Conservation (phyloP, 306 rosid genomes). For the Quercus variabilis region DNA sequence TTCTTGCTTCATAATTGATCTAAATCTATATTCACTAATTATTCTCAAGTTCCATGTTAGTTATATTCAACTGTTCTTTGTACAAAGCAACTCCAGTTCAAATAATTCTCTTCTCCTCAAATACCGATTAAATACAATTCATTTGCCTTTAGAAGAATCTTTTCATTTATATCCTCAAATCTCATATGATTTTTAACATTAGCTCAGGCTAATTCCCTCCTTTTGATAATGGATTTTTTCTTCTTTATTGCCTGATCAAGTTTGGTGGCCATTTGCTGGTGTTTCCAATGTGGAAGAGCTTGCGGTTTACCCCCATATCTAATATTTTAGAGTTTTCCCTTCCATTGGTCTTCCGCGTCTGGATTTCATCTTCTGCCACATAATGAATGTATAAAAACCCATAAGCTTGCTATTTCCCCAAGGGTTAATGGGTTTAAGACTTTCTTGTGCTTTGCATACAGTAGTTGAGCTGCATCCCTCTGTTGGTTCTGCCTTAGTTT, state of each 20-base stretch:
- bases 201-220: neutral
- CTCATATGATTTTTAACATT: neutral
- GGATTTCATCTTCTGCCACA: neutral
- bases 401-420: neutral
- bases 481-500: neutral
- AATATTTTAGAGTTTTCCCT: neutral
- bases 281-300: neutral
- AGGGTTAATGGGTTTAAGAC: neutral
- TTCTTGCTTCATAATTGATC: neutral
- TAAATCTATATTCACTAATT: neutral
- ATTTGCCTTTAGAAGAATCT: neutral
- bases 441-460: neutral
- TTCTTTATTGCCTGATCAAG: neutral
- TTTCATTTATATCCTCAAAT: neutral
- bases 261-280: neutral
- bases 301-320: neutral
- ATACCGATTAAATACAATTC: neutral
- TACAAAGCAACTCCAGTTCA: neutral
- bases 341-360: neutral
- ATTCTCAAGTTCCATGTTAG: neutral
- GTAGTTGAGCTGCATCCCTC: neutral
- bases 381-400: neutral
- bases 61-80: neutral
- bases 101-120: neutral
- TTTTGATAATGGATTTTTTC: neutral